These are phyloP conservation scores for Aspergillus flavus DNA, from an alignment of 2,329 filamentous ascomycete genomes.

Conservation along the genomic window DNA sequence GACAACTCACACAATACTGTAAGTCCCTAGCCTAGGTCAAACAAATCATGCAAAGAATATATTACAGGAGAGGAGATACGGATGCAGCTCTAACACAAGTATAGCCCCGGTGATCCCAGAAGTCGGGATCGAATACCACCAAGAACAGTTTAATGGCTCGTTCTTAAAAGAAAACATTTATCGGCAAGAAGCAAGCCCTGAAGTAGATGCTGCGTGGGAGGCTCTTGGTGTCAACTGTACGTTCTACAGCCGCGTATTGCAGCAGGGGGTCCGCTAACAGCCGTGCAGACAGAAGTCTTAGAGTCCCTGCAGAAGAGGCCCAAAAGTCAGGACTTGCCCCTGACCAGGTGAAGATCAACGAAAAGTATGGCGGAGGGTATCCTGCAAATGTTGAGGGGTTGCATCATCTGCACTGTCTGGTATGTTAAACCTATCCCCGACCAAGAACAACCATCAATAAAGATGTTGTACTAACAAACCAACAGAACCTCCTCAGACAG, in stretches of 20 bases:
- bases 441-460: too few species aligned
- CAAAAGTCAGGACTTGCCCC: slow-evolving; percentile 53
- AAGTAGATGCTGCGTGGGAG: slow-evolving; percentile 62
- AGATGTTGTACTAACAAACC: neutral
- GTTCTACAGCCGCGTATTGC: slow-evolving; percentile 16
- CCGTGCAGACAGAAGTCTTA: slow-evolving; percentile 47
- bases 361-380: slow-evolving; percentile 61
- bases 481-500: slow-evolving; percentile 62
- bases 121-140: slow-evolving; percentile 45
- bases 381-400: slow-evolving; percentile 36
- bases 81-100: neutral
- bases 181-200: slow-evolving; percentile 52
- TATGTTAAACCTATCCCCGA: slow-evolving; percentile 26
- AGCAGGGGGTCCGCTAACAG: neutral
- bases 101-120: slow-evolving; percentile 43
- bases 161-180: slow-evolving; percentile 59
- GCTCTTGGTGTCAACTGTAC: slow-evolving; percentile 55
- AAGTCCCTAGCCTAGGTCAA: neutral
- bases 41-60: neutral
- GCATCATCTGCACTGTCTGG: slow-evolving; percentile 55
- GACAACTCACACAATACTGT: slow-evolving; percentile 30
- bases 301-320: slow-evolving; percentile 55
- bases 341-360: slow-evolving; percentile 59
- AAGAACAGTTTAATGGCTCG: slow-evolving; percentile 57
- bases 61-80: neutral